Evolutionary conservation across 352 stramenopile species (phyloP).

Genomic region (Phytopythium kandeliae): DNA sequence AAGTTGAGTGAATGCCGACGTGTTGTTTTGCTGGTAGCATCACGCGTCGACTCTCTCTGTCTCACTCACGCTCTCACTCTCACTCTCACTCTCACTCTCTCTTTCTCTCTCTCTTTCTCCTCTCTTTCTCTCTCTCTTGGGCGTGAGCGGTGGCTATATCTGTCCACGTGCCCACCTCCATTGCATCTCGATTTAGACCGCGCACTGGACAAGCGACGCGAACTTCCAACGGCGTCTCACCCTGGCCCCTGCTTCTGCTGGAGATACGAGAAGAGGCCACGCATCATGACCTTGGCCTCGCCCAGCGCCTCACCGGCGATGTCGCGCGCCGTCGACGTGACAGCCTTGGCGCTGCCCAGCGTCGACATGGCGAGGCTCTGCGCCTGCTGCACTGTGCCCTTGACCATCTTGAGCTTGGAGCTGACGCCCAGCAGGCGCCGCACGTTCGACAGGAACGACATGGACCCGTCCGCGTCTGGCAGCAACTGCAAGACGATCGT

Average conservation of each 20-base stretch:
- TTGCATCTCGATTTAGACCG: too few species aligned
- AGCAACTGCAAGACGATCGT: slow-evolving; percentile 76
- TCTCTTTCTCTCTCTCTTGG: too few species aligned
- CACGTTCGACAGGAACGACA: slow-evolving; percentile 72
- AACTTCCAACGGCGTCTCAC: not conserved
- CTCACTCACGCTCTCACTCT: too few species aligned
- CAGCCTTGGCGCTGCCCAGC: slow-evolving; percentile 73
- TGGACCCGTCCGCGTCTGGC: slow-evolving; percentile 67
- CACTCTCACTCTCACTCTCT: too few species aligned
- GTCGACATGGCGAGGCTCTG: slow-evolving; percentile 81
- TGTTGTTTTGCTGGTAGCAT: too few species aligned
- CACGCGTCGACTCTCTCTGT: too few species aligned
- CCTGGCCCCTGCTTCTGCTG: slow-evolving; percentile 20
- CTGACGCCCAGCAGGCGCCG: slow-evolving; percentile 70
- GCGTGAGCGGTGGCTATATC: too few species aligned
- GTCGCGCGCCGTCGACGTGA: slow-evolving; percentile 76
- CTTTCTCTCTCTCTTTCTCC: too few species aligned
- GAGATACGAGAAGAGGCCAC: slow-evolving; percentile 65
- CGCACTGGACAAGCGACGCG: too few species aligned
- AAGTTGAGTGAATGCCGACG: too few species aligned
- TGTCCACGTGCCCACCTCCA: too few species aligned
- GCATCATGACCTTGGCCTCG: slow-evolving; percentile 81
- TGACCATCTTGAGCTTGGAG: slow-evolving; percentile 83
- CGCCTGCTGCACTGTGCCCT: slow-evolving; percentile 84
- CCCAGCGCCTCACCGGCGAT: slow-evolving; percentile 81